Evolutionary conservation across 1,284 basidiomycete genomes (phyloP), one percentile per base, ranked within the genome.

Genomic region (Butyriboletus regius): DNA sequence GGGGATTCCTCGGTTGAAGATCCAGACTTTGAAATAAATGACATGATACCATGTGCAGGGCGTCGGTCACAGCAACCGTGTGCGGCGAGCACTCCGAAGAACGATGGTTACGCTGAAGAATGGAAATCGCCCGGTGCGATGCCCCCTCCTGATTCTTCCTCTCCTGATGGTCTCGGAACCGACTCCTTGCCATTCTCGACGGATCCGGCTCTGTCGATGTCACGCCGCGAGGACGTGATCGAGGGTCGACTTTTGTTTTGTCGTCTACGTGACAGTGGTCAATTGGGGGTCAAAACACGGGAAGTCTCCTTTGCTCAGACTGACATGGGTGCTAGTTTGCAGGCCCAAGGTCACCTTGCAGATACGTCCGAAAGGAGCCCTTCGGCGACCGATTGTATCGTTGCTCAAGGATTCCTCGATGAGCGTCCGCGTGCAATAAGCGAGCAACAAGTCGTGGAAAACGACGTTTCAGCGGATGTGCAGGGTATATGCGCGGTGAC

Each of bases 111-210:
- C 17, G 17, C 13, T 33, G 42, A 46, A 29, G 32, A 31, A n/a
- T 54, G 51, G 47, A 40, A 46, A 17, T 54, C 54, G 0, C 52
- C 61, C 12, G 24, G 32, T 13, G n/a, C 35, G 36, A 37, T 33
- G 1, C 51, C 36, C n/a, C 60, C 61, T 47, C 63, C 58, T 12
- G 51, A 54, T 8, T 66, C 61, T 6, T 62, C 63, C 12, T 66
- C 61, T 3, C 60, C 61, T 35, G 14, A 44, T 9, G 15, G 40
- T 3, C 22, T 52, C 15, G 44, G 28, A 13, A 6, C 17, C 1
- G 42, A 47, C 29, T 47, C 36, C 2, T 50, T 45, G 2, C 39
- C 42, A 15, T 36, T 46, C 15, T 36, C 31, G 36, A 39, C 41
- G 24, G 35, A 38, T 22, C 13, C 7, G 12, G 42, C 8, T 13